Evolutionary conservation across 495 filamentous ascomycete species (phyloP).

Genomic region (Trichoderma virens): DNA sequence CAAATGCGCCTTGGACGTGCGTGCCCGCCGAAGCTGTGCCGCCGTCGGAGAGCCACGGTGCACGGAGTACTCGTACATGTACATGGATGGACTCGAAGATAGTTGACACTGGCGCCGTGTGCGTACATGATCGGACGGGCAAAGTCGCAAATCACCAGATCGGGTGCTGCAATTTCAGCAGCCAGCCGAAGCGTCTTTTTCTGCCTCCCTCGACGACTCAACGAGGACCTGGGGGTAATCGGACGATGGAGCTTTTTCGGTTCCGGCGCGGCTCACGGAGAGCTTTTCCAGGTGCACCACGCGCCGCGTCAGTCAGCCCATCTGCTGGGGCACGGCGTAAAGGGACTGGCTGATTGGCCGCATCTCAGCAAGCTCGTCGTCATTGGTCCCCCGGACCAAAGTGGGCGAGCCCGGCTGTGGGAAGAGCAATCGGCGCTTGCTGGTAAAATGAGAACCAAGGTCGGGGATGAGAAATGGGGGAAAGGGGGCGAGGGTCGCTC

Average conservation of each 20-base stretch:
- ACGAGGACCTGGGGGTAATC: background rate
- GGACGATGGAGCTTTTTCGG: constrained; percentile 1
- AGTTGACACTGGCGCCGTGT: background rate
- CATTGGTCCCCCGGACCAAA: background rate
- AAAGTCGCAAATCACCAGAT: background rate
- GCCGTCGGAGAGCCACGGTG: background rate
- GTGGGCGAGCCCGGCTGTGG: background rate
- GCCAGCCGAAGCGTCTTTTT: background rate
- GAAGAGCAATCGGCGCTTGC: background rate
- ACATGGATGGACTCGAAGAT: background rate
- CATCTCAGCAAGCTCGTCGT: background rate
- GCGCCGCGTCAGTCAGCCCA: constrained; percentile 8
- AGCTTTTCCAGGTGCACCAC: background rate
- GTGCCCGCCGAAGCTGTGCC: background rate
- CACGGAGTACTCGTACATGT: background rate
- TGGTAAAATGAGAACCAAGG: background rate
- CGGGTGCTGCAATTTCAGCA: background rate
- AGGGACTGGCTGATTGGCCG: background rate
- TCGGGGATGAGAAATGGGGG: background rate
- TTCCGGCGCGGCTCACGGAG: constrained; percentile 6
- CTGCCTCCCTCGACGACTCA: background rate
- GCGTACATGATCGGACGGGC: background rate
- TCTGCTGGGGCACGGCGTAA: background rate
- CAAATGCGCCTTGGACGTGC: background rate
- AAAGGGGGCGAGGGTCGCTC: background rate